These are phyloP conservation scores for Cladosporium sp. DNA, from an alignment of 2,329 filamentous ascomycete species.

Conservation along the genomic window DNA sequence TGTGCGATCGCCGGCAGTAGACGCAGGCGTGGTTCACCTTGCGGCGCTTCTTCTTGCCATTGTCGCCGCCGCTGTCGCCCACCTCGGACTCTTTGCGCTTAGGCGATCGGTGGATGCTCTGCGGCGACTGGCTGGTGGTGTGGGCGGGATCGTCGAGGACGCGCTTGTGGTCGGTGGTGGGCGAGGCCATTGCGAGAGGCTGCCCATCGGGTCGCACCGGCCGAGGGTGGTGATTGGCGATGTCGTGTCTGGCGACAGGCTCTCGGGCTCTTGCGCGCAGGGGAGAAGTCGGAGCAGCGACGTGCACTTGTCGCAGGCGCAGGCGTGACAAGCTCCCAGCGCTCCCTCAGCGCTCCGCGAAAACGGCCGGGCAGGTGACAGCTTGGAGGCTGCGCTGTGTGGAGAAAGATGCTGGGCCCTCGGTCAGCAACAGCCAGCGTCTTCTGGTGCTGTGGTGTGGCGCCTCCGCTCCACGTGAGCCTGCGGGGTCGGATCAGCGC, in stretches of 20 bases:
- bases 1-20: conserved; percentile 51
- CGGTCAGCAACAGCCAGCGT: neutral
- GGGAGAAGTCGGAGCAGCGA: no score
- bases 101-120: conserved; percentile 12
- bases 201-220: neutral
- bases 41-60: conserved; percentile 45
- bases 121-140: conserved; percentile 2
- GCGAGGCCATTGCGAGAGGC: neutral
- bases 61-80: conserved; percentile 14
- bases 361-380: no score
- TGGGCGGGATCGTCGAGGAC: neutral
- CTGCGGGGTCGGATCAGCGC: neutral
- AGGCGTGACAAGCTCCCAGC: no score
- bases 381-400: no score
- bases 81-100: conserved; percentile 22
- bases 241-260: no score
- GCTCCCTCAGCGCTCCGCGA: no score
- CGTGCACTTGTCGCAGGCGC: no score
- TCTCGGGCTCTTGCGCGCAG: no score
- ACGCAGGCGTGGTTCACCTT: conserved; percentile 55
- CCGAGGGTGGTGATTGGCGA: no score
- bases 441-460: no score
- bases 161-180: conserved; percentile 1
- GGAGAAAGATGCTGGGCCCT: neutral
- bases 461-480: neutral